These are phyloP conservation scores for Cyamopsis tetragonoloba DNA, from an alignment of 306 rosid species.

Conservation along the genomic window DNA sequence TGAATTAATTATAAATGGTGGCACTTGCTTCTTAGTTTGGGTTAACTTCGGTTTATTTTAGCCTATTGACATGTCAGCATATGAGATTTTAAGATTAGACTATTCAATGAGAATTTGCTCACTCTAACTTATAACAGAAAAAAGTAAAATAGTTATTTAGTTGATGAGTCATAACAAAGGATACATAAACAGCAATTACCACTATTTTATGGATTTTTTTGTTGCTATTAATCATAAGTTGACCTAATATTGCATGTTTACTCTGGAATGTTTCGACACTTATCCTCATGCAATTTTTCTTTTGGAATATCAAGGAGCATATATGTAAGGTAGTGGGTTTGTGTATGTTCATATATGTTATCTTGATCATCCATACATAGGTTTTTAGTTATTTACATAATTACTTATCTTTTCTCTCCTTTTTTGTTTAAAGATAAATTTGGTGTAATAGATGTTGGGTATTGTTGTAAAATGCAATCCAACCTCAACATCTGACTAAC, in stretches of 20 bases:
- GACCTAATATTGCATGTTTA: neutral
- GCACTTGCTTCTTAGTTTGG: neutral
- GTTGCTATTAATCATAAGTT: neutral
- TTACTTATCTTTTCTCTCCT: neutral
- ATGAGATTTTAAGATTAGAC: neutral
- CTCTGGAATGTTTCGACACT: neutral
- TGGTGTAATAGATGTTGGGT: neutral
- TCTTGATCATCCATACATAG: neutral
- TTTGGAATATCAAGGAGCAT: no score
- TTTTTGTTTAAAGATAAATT: neutral
- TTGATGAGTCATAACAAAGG: no score
- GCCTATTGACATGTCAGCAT: neutral
- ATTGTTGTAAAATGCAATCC: neutral
- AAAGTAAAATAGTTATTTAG: no score
- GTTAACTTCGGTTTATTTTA: neutral
- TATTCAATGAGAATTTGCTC: neutral
- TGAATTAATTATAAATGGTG: no score
- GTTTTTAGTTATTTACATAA: neutral
- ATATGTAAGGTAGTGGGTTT: neutral
- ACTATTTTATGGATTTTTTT: neutral
- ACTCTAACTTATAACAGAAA: neutral
- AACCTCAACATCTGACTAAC: neutral
- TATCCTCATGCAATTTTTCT: neutral
- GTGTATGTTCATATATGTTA: neutral
- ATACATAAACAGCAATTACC: neutral